Conservation (phyloP, 106 monocot genomes). For the Dendrobium chrysotoxum region DNA sequence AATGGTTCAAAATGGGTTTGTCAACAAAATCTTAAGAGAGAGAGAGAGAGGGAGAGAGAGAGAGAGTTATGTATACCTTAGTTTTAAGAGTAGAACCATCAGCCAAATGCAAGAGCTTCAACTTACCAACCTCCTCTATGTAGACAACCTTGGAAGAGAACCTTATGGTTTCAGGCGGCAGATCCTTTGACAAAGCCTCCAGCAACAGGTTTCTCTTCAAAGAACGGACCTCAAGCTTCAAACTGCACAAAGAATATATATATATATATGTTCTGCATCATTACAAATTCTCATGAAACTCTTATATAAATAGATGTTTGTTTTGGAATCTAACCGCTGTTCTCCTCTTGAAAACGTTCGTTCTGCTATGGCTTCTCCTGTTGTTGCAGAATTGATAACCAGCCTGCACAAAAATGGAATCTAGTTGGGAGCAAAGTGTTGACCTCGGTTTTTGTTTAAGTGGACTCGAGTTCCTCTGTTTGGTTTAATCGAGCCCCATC, state of each 20-base stretch:
- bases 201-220: constrained; percentile 38
- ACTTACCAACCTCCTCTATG: constrained; percentile 29
- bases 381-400: background rate
- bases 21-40: background rate
- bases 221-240: constrained; percentile 34
- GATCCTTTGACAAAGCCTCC: constrained; percentile 38
- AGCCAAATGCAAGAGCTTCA: constrained; percentile 43
- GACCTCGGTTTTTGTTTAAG: too few species aligned
- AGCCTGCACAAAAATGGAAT: background rate
- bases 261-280: background rate
- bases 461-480: too few species aligned
- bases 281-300: background rate
- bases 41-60: background rate
- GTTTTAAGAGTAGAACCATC: constrained; percentile 55
- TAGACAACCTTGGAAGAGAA: constrained; percentile 45
- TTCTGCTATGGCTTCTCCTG: background rate
- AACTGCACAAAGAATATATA: constrained; percentile 7
- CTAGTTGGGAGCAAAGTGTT: background rate
- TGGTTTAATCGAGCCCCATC: too few species aligned
- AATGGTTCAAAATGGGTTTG: too few species aligned
- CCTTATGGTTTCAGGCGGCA: constrained; percentile 43
- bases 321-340: background rate
- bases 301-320: background rate
- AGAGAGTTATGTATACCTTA: constrained; percentile 32
- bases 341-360: background rate